These are phyloP conservation scores for Alternaria longipes DNA, from an alignment of 2,329 filamentous ascomycete genomes.

Conservation along the genomic window DNA sequence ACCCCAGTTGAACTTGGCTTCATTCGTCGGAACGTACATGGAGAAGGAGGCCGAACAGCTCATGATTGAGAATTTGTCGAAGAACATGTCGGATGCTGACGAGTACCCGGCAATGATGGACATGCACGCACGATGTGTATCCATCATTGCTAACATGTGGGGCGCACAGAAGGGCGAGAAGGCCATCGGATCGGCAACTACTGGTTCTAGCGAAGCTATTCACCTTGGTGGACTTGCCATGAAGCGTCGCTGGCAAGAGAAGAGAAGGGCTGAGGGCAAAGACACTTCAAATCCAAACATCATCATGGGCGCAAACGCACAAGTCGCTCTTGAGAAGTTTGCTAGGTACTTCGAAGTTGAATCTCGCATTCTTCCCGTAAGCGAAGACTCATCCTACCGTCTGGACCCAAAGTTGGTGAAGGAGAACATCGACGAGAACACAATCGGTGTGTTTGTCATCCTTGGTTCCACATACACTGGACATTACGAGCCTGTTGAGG, in stretches of 20 bases:
- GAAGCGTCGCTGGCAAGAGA: constrained; percentile 74
- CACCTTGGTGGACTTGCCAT: constrained; percentile 76
- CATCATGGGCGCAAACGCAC: constrained; percentile 77
- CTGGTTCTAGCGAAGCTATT: constrained; percentile 76
- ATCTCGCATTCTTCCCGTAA: constrained; percentile 70
- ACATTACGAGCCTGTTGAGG: constrained; percentile 76
- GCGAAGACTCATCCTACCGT: constrained; percentile 66
- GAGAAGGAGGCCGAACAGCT: constrained; percentile 71
- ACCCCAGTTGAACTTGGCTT: constrained; percentile 73
- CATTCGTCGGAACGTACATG: constrained; percentile 77
- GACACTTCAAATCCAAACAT: constrained; percentile 73
- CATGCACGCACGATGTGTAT: constrained; percentile 73
- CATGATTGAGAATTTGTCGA: constrained; percentile 73
- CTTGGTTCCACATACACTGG: constrained; percentile 77
- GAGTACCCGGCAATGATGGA: constrained; percentile 55
- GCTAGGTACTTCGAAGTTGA: constrained; percentile 79
- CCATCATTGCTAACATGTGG: constrained; percentile 74
- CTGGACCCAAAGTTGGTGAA: constrained; percentile 71
- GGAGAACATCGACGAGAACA: constrained; percentile 77
- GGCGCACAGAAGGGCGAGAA: constrained; percentile 68
- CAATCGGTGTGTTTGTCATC: constrained; percentile 79
- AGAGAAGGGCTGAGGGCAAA: constrained; percentile 67
- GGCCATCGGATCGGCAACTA: constrained; percentile 74
- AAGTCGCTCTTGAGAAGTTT: constrained; percentile 78
- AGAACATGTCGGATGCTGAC: constrained; percentile 76